A percentile compares a stretch with the other conserved stretches of the same genome.
Conservation (phyloP, 495 filamentous ascomycete species). For the Friedmanniomyces simplex region DNA sequence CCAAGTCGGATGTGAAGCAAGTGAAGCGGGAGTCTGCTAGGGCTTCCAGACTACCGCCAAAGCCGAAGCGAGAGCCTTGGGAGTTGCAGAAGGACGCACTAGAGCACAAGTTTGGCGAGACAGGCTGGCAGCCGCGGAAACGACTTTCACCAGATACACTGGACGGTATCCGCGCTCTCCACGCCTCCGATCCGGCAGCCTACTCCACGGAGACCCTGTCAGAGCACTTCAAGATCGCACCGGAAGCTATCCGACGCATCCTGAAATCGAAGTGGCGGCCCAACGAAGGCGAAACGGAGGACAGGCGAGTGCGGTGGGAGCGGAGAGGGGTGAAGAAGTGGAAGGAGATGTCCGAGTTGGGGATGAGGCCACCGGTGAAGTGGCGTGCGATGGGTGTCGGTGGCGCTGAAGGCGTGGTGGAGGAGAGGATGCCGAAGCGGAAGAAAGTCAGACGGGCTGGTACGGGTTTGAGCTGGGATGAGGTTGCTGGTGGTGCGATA, state of each 20-base stretch:
- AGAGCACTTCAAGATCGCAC: slow-evolving; percentile 68
- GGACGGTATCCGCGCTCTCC: slow-evolving; percentile 71
- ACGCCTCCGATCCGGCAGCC: slow-evolving; percentile 58
- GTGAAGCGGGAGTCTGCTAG: background rate
- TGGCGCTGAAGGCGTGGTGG: slow-evolving; percentile 1
- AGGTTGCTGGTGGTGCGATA: background rate
- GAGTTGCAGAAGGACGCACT: slow-evolving; percentile 58
- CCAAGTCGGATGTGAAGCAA: background rate
- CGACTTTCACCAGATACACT: slow-evolving; percentile 83
- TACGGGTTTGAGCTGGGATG: slow-evolving; percentile 12
- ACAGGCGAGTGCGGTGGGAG: slow-evolving; percentile 63
- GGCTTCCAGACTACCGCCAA: background rate
- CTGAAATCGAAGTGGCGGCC: slow-evolving; percentile 77
- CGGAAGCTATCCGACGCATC: slow-evolving; percentile 79
- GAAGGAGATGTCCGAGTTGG: slow-evolving; percentile 58
- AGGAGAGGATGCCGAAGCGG: slow-evolving; percentile 8
- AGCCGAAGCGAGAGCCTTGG: slow-evolving; percentile 47
- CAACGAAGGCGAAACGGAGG: slow-evolving; percentile 46
- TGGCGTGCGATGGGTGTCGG: slow-evolving; percentile 64
- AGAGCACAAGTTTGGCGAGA: slow-evolving; percentile 57
- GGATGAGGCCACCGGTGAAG: slow-evolving; percentile 53
- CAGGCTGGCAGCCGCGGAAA: slow-evolving; percentile 71
- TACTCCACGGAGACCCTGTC: slow-evolving; percentile 70
- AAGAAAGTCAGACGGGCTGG: background rate
- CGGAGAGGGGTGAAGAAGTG: slow-evolving; percentile 69